Evolutionary conservation across 768 basidiomycete species (phyloP), one percentile per base, ranked within the genome.

Genomic region (Sporobolomyces phaffii): DNA sequence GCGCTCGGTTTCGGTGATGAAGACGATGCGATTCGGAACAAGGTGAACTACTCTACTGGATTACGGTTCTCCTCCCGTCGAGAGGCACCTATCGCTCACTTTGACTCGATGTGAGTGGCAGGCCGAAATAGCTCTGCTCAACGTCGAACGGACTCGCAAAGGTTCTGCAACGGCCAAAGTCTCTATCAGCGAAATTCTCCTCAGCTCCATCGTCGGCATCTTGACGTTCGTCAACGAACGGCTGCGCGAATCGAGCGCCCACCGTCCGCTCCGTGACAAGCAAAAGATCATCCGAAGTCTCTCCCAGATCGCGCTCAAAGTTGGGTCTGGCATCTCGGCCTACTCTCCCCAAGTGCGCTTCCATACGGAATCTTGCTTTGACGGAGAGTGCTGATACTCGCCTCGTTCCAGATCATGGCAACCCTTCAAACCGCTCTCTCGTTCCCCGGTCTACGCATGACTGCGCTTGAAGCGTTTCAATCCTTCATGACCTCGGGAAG

Each of bases 361-460:
- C 5, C 20, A 0, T 26, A 5, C 9, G 29, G 9, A 33, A 5
- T 31, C 13, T 18, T 5, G 13, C 33, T 17, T 56, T 22, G 36
- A 40, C 51, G 3, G 4, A 6, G 17, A 8, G 15, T 1, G 8
- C 43, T 38, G 15, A 34, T n/a, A 14, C 17, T 4, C 22, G 22
- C 26, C 13, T 24, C 43, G 28, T 43, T 15, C 26, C 72, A 99
- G 94, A 87, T 97, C 72, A 91, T 98, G 89, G 91, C 94, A 0
- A 91, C 88, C 22, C 83, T 99, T 43, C 94, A 98, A 78, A 91
- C 89, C 9, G 89, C 87, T 79, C 82, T 96, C n/a, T 77, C 80
- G 38, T 81, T 90, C 15, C 82, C 83, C 0, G 87, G 87, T 65
- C 81, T 99, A 10, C 84, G 89, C 0, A 84, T 88, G 64, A 86